A percentile compares a stretch with the other conserved stretches of the same genome.
These are phyloP conservation scores for Candida quercuum DNA, from an alignment of 805 yeast genomes.

Conservation along the genomic window DNA sequence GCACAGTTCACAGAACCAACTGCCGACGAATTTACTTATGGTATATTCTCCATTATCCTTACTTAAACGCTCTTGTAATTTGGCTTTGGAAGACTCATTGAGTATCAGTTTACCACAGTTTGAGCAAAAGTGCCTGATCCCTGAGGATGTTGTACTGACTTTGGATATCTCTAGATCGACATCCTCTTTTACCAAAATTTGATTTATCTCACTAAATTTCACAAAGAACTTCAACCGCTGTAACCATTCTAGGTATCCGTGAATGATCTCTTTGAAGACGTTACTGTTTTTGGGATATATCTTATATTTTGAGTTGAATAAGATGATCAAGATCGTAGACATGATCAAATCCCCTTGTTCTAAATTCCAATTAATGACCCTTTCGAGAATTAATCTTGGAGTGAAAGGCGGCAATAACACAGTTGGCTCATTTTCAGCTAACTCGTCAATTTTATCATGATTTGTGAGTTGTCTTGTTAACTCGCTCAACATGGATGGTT, in stretches of 20 bases:
- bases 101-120: constrained; percentile 53
- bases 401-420: constrained; percentile 48
- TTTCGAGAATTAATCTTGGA: constrained; percentile 41
- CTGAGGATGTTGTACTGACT: constrained; percentile 23
- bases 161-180: constrained; percentile 19
- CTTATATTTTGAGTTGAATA: constrained; percentile 43
- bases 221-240: constrained; percentile 46
- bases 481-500: constrained; percentile 17
- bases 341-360: constrained; percentile 60
- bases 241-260: constrained; percentile 49
- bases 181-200: constrained; percentile 26
- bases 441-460: constrained; percentile 5
- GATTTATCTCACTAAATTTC: constrained; percentile 51
- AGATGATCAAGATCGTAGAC: constrained; percentile 50
- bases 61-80: constrained; percentile 13
- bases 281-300: constrained; percentile 15
- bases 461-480: constrained; percentile 22
- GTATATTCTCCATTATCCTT: not conserved
- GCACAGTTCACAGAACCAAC: constrained; percentile 84
- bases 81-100: constrained; percentile 50
- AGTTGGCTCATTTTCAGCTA: constrained; percentile 1
- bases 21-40: constrained; percentile 39
- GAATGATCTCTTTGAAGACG: constrained; percentile 50
- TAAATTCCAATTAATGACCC: constrained; percentile 50
- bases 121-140: constrained; percentile 54